Conservation (phyloP, 192 early-diverging fungal genomes). For the Obelidium mucronatum region DNA sequence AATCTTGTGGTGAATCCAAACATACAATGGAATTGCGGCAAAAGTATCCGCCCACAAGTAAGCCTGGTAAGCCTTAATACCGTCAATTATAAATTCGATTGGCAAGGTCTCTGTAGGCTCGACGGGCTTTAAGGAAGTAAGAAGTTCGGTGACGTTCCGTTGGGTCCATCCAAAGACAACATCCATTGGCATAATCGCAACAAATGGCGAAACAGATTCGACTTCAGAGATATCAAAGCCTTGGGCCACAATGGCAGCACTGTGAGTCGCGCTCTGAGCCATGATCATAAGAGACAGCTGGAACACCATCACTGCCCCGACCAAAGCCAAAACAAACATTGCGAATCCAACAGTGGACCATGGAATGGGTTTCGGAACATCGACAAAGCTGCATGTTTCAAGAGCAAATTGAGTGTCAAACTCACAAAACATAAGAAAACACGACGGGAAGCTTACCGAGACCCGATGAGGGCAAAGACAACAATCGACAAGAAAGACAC, state of each 20-base stretch:
- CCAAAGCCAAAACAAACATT: neutral
- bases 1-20: conserved; percentile 18
- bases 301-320: neutral
- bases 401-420: too few relatives aligned
- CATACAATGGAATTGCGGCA: conserved; percentile 17
- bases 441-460: too few relatives aligned
- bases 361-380: neutral
- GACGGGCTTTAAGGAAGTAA: conserved; percentile 2
- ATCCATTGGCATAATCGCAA: conserved; percentile 18
- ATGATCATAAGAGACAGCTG: neutral
- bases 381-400: too few relatives aligned
- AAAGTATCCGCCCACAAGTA: conserved; percentile 17
- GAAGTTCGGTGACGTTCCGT: neutral
- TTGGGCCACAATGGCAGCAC: neutral
- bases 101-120: neutral
- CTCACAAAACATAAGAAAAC: too few relatives aligned
- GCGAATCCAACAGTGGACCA: neutral
- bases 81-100: neutral
- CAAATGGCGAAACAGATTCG: conserved; percentile 1
- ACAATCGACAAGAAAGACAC: neutral
- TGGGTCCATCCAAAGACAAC: conserved; percentile 23
- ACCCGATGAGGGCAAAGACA: neutral
- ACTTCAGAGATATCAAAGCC: neutral
- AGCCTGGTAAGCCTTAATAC: conserved; percentile 5
- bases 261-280: neutral